These are phyloP conservation scores for Tulasnella calospora DNA, from an alignment of 768 basidiomycete genomes.

Conservation along the genomic window DNA sequence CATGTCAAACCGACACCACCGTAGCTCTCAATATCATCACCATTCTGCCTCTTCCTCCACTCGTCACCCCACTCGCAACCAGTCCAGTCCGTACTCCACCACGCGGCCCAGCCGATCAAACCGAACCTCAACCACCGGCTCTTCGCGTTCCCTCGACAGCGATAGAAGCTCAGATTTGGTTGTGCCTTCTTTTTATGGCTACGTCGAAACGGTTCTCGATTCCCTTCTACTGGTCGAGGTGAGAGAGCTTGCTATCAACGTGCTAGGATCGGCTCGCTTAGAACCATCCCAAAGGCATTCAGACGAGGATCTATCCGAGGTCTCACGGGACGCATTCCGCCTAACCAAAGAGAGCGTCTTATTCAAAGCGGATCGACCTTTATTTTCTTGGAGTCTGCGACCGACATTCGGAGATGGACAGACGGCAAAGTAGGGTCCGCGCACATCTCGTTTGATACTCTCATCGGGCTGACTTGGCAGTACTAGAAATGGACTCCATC, in stretches of 20 bases:
- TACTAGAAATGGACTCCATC: not conserved
- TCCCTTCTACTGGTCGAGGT: slow-evolving; percentile 2
- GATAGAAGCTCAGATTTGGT: not conserved
- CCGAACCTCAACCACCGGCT: not conserved
- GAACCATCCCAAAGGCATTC: not conserved
- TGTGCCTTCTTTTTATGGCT: not conserved
- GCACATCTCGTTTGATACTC: not conserved
- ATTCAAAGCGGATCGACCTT: slow-evolving; percentile 2
- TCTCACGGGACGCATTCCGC: not conserved
- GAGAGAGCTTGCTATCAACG: not conserved
- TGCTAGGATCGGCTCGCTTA: not conserved
- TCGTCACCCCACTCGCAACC: not conserved
- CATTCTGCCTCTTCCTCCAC: not conserved
- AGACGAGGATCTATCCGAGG: not conserved
- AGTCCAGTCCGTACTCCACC: not conserved
- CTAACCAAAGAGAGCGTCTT: not conserved
- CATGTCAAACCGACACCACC: not conserved
- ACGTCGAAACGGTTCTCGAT: not conserved
- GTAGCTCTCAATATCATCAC: not conserved
- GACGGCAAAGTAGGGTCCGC: not conserved
- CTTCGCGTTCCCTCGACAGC: not conserved
- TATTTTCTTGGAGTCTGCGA: not conserved
- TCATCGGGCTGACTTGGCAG: not conserved
- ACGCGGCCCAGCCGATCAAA: not conserved
- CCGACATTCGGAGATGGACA: slow-evolving; percentile 2